These are phyloP conservation scores for Plantago elongata DNA, from an alignment of 257 asterid species.

Conservation along the genomic window DNA sequence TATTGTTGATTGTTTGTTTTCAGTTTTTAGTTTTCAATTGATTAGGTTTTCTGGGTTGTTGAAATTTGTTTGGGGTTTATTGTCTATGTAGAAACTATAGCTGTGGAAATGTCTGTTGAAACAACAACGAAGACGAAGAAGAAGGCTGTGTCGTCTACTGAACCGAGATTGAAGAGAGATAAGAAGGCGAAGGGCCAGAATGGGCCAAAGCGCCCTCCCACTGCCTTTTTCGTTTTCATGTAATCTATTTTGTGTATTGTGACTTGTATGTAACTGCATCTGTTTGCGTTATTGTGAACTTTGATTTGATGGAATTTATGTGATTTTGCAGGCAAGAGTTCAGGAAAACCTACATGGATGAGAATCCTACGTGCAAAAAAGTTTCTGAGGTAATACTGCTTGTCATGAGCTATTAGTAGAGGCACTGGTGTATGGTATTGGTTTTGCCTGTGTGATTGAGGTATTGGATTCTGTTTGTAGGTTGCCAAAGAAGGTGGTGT, in stretches of 20 bases:
- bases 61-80: neutral
- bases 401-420: neutral
- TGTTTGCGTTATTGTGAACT: too few species aligned
- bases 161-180: constrained; percentile 38
- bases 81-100: constrained; percentile 45
- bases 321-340: constrained; percentile 52
- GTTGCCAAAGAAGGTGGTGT: constrained; percentile 86
- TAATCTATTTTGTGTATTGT: constrained; percentile 8
- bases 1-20: neutral
- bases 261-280: neutral
- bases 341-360: constrained; percentile 60
- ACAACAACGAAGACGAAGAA: constrained; percentile 42
- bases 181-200: constrained; percentile 49
- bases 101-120: constrained; percentile 49
- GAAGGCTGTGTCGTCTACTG: constrained; percentile 37
- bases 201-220: constrained; percentile 62
- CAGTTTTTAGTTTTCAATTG: neutral
- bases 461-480: constrained; percentile 21
- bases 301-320: neutral
- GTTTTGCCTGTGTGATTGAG: neutral
- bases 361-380: constrained; percentile 68
- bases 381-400: constrained; percentile 36
- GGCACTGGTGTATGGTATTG: neutral
- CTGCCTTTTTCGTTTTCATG: constrained; percentile 88
- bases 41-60: neutral